A percentile compares a stretch with the other conserved stretches of the same genome.
phyloP scores from a whole-genome alignment of 768 basidiomycete species.

The Rhodosporidiobolus sp. region DNA sequence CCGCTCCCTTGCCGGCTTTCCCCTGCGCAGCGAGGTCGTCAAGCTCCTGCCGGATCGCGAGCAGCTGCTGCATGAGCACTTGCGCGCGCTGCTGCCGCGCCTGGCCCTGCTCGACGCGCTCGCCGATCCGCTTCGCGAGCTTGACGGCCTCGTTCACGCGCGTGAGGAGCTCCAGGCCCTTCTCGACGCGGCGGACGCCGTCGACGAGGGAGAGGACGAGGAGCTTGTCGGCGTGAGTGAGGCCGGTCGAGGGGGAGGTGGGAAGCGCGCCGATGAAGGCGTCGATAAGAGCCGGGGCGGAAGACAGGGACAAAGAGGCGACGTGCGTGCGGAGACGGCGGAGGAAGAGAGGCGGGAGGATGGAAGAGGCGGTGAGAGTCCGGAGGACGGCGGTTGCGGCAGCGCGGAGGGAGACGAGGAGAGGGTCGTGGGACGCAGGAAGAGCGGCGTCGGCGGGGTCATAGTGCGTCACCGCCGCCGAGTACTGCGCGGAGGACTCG shows the following conservation, averaged over 20 bases:
- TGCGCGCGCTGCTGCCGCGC: conserved; percentile 23
- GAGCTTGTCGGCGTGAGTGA: conserved; percentile 44
- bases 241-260: conserved; percentile 27
- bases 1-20: background rate
- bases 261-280: conserved; percentile 39
- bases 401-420: conserved; percentile 11
- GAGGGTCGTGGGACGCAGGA: background rate
- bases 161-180: conserved; percentile 39
- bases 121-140: conserved; percentile 13
- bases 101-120: conserved; percentile 18
- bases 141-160: conserved; percentile 17
- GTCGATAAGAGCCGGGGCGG: conserved; percentile 44
- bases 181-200: conserved; percentile 35
- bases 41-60: conserved; percentile 39
- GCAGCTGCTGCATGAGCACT: conserved; percentile 33
- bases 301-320: conserved; percentile 29
- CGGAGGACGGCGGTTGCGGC: conserved; percentile 11
- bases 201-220: conserved; percentile 43
- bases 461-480: conserved; percentile 19
- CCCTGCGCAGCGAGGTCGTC: conserved; percentile 25
- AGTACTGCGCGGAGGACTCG: conserved; percentile 23
- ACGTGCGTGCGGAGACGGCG: conserved; percentile 41
- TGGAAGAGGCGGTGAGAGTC: conserved; percentile 35
- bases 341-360: conserved; percentile 12
- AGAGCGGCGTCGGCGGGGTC: conserved; percentile 7